Evolutionary conservation across 768 basidiomycete genomes (phyloP), one percentile per base, ranked within the genome.

Genomic region (Melanogaster broomeanus): DNA sequence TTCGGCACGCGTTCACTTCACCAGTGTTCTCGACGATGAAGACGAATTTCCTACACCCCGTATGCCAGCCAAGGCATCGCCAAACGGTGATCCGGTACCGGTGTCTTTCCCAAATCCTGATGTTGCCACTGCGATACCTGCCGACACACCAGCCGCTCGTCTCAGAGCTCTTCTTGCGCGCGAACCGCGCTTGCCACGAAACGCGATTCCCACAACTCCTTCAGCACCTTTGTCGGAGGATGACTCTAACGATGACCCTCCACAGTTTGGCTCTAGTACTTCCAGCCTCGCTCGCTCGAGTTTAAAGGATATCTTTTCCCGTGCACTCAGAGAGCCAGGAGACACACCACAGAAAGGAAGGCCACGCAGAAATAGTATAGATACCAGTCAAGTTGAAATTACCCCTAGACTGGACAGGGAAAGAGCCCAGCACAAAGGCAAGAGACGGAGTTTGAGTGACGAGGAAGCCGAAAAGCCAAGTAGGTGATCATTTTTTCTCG

Each of bases 261-360:
- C 59, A 3, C 61, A 47, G 21, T 56, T 66, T 4, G 62, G 65
- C 13, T 62, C 61, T 40, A 62, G 60, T 12, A 63, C 69, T 8
- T 76, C 77, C 25, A 84, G 80, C 49, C 59, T 78, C 45, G 78
- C 80, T 16, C 79, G 78, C 42, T 79, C 82, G 56, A 84, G 76
- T 62, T 62, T 90, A 41, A 85, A 76, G 62, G 77, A 81, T 51
- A 73, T 90, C 27, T 88, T 90, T 62, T 80, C 80, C n/a, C 77
- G 76, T 49, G 85, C 83, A 2, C 71, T 83, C 42, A 80, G 83
- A 34, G 83, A 85, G 19, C 77, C 85, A 1, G 84, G 81, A 3
- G 77, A 80, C 56, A 87, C 85, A 5, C 84, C 88, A 2, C 76
- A 77, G 62, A 88, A 84, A 64, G 60, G 58, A 15, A 62, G 73